Base-by-base conservation (phyloP, 306 rosid species). In the Bauhinia variegata region DNA sequence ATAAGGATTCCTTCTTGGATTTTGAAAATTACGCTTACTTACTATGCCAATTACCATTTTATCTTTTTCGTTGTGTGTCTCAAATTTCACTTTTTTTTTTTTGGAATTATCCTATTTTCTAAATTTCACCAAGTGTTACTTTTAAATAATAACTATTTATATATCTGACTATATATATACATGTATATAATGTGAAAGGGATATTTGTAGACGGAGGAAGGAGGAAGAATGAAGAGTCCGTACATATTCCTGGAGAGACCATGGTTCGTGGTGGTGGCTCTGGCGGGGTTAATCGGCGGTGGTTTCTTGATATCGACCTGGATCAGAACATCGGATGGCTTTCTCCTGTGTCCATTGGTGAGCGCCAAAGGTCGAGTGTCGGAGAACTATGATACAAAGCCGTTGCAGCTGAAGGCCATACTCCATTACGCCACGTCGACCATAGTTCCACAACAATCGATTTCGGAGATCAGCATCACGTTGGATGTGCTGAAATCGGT, bases 341-440 rank as follows among this genome's bases (percentile, higher is more conserved):
- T 62, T 7, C 31, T 82, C 6, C 15, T 78, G 6, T 93, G 97
- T 51, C 65, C 84, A 0, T 4, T 79, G 8, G n/a, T 81, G 11
- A 33, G 39, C 14, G n/a, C 44, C 55, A 57, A 67, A 43, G 10
- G 70, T 41, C 60, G 37, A 13, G 42, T 47, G 7, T 47, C 41
- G 0, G 59, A 63, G 3, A 30, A 17, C 9, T 46, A 68, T 57
- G 32, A 65, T 0, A 77, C 91, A 0, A 54, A 82, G 9, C 32
- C 77, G 41, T 70, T 52, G 12, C 96, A 92, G 67, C 74, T 89
- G 1, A 60, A 75, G 18, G 90, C 97, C 0, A 77, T 93, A 16
- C 71, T 90, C 60, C 99, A 93, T 85, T 93, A 93, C 85, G 99
- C 99, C 15, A 93, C 99, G 0, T 80, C 99, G 2, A 59, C 16